Evolutionary conservation across 192 early-diverging fungal species (phyloP).

Genomic region (Coemansia guatemalensis): DNA sequence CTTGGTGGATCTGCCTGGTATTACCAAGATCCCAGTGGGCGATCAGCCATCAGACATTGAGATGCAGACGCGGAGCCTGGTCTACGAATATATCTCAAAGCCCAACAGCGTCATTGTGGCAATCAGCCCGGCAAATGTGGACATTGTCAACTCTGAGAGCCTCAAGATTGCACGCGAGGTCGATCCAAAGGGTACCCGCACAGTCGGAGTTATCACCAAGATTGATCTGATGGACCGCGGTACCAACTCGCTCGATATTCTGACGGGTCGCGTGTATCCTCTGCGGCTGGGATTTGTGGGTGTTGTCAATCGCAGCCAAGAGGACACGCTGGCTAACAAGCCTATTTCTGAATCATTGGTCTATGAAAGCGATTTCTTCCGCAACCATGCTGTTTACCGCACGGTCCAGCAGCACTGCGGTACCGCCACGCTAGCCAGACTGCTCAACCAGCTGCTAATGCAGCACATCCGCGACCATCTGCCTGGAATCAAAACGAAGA

Average conservation of each 20-base stretch:
- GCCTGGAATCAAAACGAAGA: constrained; percentile 73
- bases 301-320: constrained; percentile 80
- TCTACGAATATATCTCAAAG: constrained; percentile 77
- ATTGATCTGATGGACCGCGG: constrained; percentile 85
- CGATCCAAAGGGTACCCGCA: constrained; percentile 74
- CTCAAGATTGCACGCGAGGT: constrained; percentile 85
- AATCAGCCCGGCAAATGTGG: constrained; percentile 78
- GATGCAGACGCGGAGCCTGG: constrained; percentile 71
- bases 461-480: constrained; percentile 77
- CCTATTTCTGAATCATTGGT: constrained; percentile 70
- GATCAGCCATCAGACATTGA: constrained; percentile 85
- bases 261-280: constrained; percentile 73
- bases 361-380: constrained; percentile 69
- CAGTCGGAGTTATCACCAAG: constrained; percentile 80
- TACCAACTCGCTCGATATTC: constrained; percentile 77
- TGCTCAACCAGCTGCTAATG: constrained; percentile 74
- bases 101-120: constrained; percentile 86
- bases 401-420: constrained; percentile 71
- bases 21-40: constrained; percentile 75
- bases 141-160: constrained; percentile 82
- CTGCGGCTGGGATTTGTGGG: constrained; percentile 81
- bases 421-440: constrained; percentile 66
- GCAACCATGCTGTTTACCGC: constrained; percentile 69
- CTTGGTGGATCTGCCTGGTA: constrained; percentile 80
- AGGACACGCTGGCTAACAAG: constrained; percentile 70